Evolutionary conservation across 495 filamentous ascomycete species (phyloP).

Genomic region (Penicillium malachiteum): DNA sequence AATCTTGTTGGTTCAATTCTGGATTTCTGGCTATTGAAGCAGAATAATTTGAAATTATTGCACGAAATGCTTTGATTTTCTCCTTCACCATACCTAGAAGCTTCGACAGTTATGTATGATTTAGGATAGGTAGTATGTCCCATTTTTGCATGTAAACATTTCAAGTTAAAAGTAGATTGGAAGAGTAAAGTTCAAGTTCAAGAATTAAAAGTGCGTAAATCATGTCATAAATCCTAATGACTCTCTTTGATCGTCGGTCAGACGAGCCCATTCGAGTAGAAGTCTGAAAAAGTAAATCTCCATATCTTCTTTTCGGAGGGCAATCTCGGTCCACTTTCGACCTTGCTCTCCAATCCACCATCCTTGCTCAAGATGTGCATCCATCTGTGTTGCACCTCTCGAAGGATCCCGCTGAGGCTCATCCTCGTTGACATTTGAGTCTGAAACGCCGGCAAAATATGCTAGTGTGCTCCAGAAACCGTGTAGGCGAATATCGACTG

Average conservation of each 20-base stretch:
- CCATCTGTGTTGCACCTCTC: constrained; percentile 14
- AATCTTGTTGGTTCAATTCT: too few relatives aligned
- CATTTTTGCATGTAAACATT: neutral
- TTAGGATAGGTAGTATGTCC: too few relatives aligned
- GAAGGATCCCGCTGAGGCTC: constrained; percentile 13
- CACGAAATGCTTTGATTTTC: too few relatives aligned
- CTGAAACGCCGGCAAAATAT: constrained; percentile 55
- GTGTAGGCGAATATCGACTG: constrained; percentile 67
- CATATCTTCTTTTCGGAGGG: constrained; percentile 76
- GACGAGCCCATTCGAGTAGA: constrained; percentile 70
- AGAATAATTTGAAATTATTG: too few relatives aligned
- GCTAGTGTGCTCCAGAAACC: constrained; percentile 63
- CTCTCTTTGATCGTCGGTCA: constrained; percentile 63
- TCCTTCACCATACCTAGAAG: too few relatives aligned
- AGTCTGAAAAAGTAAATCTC: constrained; percentile 79
- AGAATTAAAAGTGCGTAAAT: neutral
- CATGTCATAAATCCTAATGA: constrained; percentile 46
- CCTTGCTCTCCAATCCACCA: constrained; percentile 67
- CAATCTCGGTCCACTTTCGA: constrained; percentile 60
- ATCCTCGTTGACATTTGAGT: neutral
- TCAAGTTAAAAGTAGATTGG: too few relatives aligned
- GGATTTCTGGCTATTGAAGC: too few relatives aligned
- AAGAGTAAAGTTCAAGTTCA: neutral
- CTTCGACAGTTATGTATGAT: too few relatives aligned
- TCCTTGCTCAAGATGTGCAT: constrained; percentile 47